Percentiles rank a stretch among this genome's conserved stretches.
These are phyloP conservation scores for Neurospora sp. DNA, from an alignment of 495 filamentous ascomycete species.

Conservation along the genomic window DNA sequence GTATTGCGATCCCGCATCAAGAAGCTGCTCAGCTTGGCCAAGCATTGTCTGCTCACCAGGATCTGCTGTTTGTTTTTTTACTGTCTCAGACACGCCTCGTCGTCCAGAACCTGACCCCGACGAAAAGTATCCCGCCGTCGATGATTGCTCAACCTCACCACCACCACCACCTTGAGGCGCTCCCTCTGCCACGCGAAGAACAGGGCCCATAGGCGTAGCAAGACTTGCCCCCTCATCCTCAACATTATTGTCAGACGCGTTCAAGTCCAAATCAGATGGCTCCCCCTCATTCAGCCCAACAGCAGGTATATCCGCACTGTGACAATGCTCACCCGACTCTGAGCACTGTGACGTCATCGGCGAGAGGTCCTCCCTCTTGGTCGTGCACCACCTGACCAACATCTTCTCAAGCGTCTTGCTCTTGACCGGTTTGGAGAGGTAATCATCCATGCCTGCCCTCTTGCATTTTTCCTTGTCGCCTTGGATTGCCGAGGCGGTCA, in stretches of 20 bases:
- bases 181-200: neutral
- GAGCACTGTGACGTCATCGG: conserved; percentile 15
- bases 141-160: neutral
- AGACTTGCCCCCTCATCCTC: neutral
- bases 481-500: conserved; percentile 75
- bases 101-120: neutral
- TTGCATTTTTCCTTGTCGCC: conserved; percentile 72
- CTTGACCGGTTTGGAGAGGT: conserved; percentile 68
- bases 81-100: neutral
- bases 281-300: conserved; percentile 5
- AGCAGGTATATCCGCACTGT: conserved; percentile 20
- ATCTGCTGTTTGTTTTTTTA: neutral
- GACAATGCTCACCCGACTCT: conserved; percentile 21
- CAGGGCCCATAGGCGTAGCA: neutral
- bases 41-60: neutral
- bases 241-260: neutral
- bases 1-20: neutral
- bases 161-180: neutral
- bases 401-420: conserved; percentile 60
- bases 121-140: neutral
- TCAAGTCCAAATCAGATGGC: neutral
- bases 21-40: neutral
- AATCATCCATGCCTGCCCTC: conserved; percentile 75
- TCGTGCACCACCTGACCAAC: conserved; percentile 46
- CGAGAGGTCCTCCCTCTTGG: conserved; percentile 8